Conservation (phyloP, 345 rosid genomes). For the Barbarea vulgaris region DNA sequence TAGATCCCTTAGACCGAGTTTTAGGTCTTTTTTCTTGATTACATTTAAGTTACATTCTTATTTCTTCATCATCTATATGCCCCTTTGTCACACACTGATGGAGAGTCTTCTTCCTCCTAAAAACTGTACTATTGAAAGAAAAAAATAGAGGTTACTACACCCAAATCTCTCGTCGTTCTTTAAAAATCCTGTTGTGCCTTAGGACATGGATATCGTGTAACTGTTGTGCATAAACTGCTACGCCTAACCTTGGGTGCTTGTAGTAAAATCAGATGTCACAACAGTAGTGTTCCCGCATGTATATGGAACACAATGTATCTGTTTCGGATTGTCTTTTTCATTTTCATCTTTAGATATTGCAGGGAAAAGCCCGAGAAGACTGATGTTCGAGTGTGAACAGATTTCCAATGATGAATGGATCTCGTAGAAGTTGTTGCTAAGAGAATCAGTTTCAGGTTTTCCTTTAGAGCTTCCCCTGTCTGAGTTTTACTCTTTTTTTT, state of each 20-base stretch:
- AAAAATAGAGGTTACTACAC: constrained; percentile 32
- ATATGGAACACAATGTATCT: constrained; percentile 30
- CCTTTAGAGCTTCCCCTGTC: constrained; percentile 12
- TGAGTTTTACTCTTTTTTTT: neutral
- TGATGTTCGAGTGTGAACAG: constrained; percentile 17
- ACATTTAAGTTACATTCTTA: constrained; percentile 35
- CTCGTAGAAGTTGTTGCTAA: constrained; percentile 26
- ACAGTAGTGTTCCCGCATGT: constrained; percentile 27
- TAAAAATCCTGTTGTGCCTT: constrained; percentile 29
- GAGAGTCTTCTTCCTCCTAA: constrained; percentile 29
- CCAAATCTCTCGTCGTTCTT: constrained; percentile 16
- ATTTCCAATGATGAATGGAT: constrained; percentile 22
- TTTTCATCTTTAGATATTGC: constrained; percentile 36
- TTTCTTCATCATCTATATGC: constrained; percentile 32
- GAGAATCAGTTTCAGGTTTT: constrained; percentile 34
- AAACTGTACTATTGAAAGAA: constrained; percentile 33
- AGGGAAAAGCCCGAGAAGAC: constrained; percentile 33
- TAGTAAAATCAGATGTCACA: constrained; percentile 34
- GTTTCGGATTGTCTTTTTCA: constrained; percentile 22
- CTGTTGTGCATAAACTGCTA: constrained; percentile 14
- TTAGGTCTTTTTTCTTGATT: constrained; percentile 43
- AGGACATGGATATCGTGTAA: constrained; percentile 26
- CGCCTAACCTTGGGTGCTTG: constrained; percentile 32
- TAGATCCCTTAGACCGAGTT: constrained; percentile 48
- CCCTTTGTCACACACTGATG: constrained; percentile 24